Percentiles rank a stretch among this genome's conserved stretches.
Conservation (phyloP, 495 filamentous ascomycete genomes). For the Trichoderma erinaceum region DNA sequence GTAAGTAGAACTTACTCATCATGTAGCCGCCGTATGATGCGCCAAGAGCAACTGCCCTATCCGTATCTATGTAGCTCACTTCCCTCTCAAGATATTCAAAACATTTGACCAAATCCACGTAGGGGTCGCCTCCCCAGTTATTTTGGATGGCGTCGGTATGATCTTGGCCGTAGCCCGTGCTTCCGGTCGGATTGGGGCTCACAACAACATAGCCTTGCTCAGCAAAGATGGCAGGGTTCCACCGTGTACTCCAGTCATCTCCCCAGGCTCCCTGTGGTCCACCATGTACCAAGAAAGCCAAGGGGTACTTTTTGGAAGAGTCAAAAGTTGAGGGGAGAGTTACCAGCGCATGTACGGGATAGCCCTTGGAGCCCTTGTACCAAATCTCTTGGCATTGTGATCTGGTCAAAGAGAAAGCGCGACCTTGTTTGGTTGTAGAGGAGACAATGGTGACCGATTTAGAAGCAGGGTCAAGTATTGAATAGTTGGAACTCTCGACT, state of each 20-base stretch:
- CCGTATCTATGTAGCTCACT: slow-evolving; percentile 67
- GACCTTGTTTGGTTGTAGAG: slow-evolving; percentile 62
- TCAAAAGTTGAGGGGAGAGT: slow-evolving; percentile 78
- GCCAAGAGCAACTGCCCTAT: slow-evolving; percentile 71
- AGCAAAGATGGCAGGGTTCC: slow-evolving; percentile 88
- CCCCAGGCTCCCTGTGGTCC: slow-evolving; percentile 83
- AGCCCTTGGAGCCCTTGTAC: slow-evolving; percentile 47
- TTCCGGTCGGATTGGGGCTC: slow-evolving; percentile 82
- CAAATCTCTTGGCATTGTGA: slow-evolving; percentile 65
- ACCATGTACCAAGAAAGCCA: slow-evolving; percentile 81
- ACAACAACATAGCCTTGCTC: slow-evolving; percentile 89
- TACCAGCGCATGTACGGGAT: slow-evolving; percentile 70
- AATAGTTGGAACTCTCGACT: slow-evolving; percentile 63
- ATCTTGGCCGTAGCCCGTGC: slow-evolving; percentile 76
- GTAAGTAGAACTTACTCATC: slow-evolving; percentile 49
- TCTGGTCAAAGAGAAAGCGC: slow-evolving; percentile 59
- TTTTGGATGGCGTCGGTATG: slow-evolving; percentile 70
- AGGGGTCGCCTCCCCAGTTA: slow-evolving; percentile 74
- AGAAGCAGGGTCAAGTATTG: slow-evolving; percentile 47
- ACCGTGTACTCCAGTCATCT: slow-evolving; percentile 78
- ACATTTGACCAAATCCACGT: slow-evolving; percentile 72
- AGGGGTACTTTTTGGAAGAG: slow-evolving; percentile 65
- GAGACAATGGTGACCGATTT: slow-evolving; percentile 48
- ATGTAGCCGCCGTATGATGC: slow-evolving; percentile 86
- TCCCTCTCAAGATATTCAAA: slow-evolving; percentile 71